Base-by-base conservation (phyloP, 2,329 filamentous ascomycete species). In the Canariomyces notabilis region DNA sequence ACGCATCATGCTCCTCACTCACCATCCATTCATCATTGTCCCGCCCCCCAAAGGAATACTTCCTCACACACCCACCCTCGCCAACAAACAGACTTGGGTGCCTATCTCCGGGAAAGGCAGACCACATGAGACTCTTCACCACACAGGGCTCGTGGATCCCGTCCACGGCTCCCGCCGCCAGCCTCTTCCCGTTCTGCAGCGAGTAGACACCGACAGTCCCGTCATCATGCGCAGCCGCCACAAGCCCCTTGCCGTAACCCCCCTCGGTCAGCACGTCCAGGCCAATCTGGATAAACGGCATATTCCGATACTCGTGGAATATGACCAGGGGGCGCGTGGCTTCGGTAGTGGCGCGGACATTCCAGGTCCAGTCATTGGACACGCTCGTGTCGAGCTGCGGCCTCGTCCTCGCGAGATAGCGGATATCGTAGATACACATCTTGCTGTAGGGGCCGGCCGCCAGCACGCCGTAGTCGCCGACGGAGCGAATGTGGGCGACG, bases 371-470 rank as follows among this genome's bases (percentile, higher is more conserved):
- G n/a, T n/a, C n/a, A n/a, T n/a, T n/a, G n/a, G n/a, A n/a, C n/a
- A n/a, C n/a, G n/a, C 26, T 12, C 26, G 9, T 11, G 14, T 29
- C 26, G 9, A 9, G 26, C 26, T 9, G 4, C 4, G 26, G 26
- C 26, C 26, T 29, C 14, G 4, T 29, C 9, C 26, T 29, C 26
- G 4, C 26, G 26, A 44, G 42, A 52, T 69, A 78, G 1, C 80
- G 76, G 23, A 76, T 50, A 51, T 84, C 80, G 55, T 80, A 83
- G 5, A 82, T 61, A 1, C 67, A 67, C 65, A 83, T 74, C 43
- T 57, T 65, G 57, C 67, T 69, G 23, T 62, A 56, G 2, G 79
- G 61, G 1, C 79, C 77, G 0, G 76, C 72, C 3, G 74, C 73
- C 2, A 83, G 63, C 16, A 82, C 63, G 36, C 75, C 71, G 53